These are phyloP conservation scores for Tetrapyrgos nigripes DNA, from an alignment of 1,284 basidiomycete genomes.

Conservation along the genomic window DNA sequence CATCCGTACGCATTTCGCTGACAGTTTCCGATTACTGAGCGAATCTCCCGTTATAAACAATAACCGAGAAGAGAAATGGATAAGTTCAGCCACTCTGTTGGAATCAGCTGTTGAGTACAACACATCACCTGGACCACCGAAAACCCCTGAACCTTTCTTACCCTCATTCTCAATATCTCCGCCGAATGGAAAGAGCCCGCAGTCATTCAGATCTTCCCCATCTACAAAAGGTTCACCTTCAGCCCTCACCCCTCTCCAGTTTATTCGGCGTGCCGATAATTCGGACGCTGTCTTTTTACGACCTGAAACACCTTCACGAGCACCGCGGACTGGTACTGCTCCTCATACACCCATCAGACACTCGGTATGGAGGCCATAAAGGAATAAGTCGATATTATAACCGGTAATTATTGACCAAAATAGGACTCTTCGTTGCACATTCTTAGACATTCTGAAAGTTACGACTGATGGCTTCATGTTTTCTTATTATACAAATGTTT, in stretches of 20 bases:
- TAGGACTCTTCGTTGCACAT: neutral
- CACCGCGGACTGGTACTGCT: conserved; percentile 31
- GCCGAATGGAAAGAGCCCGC: conserved; percentile 53
- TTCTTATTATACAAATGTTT: neutral
- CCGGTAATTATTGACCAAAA: neutral
- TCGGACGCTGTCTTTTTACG: conserved; percentile 41
- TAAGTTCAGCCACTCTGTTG: conserved; percentile 75
- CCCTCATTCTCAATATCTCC: conserved; percentile 54
- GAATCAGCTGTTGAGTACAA: conserved; percentile 52
- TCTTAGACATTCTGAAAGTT: neutral
- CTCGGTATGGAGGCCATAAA: conserved; percentile 52
- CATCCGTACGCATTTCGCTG: conserved; percentile 85
- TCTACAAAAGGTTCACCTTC: conserved; percentile 54
- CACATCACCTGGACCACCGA: conserved; percentile 54
- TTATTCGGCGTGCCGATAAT: conserved; percentile 53
- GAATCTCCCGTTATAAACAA: conserved; percentile 63
- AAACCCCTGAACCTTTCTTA: conserved; percentile 68
- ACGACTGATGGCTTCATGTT: neutral
- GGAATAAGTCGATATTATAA: conserved; percentile 17
- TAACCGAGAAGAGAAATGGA: conserved; percentile 76
- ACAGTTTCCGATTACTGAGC: conserved; percentile 70
- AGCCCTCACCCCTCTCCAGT: conserved; percentile 54
- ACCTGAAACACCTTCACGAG: conserved; percentile 25
- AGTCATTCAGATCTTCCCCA: conserved; percentile 51
- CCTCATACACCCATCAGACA: conserved; percentile 40